Evolutionary conservation across 352 stramenopile genomes (phyloP), one percentile per base, ranked within the genome.

Genomic region (Pythium vanterpoolii): DNA sequence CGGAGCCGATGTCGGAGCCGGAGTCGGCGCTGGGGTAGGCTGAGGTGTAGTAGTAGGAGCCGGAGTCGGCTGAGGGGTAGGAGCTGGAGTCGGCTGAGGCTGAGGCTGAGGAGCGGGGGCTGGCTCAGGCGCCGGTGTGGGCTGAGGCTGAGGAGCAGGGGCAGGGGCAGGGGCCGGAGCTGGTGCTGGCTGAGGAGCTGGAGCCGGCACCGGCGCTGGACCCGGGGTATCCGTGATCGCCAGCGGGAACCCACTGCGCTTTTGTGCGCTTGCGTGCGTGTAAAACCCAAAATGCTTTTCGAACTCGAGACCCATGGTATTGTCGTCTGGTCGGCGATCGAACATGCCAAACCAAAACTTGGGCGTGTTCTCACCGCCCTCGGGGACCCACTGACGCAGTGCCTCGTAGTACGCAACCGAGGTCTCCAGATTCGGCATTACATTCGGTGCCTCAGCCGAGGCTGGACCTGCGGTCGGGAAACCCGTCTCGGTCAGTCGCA

Each of bases 401-500:
- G 48, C 59, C 9, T 71, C 55, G 61, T 72, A 75, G 54, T 69
- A 76, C 21, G 30, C 28, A 50, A 65, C 33, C 23, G 65, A 62
- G 1, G 38, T 53, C 18, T 77, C 73, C 0, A 87, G 60, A 26
- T 61, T 77, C 18, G 77, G 74, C 2, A 56, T 60, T 26, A 79
- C 66, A 43, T 71, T 63, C 0, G 74, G 70, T 3, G 77, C 70
- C 27, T 76, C 23, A 2, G 66, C 60, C 5, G 72, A 72, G 23
- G 74, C 45, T 8, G 60, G 57, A 16, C 79, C 75, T 0, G 64
- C 69, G 6, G 73, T 81, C 9, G 79, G 68, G 62, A 79, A 89
- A 14, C 79, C 79, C 10, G 76, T 87, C 66, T 89, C 79, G 13
- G 73, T 86, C 19, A 80, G 55, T 14, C 75, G 64, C 54, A 87